A percentile compares a stretch with the other conserved stretches of the same genome.
phyloP scores from a whole-genome alignment of 1,284 basidiomycete genomes.

The Pascua sp. region DNA sequence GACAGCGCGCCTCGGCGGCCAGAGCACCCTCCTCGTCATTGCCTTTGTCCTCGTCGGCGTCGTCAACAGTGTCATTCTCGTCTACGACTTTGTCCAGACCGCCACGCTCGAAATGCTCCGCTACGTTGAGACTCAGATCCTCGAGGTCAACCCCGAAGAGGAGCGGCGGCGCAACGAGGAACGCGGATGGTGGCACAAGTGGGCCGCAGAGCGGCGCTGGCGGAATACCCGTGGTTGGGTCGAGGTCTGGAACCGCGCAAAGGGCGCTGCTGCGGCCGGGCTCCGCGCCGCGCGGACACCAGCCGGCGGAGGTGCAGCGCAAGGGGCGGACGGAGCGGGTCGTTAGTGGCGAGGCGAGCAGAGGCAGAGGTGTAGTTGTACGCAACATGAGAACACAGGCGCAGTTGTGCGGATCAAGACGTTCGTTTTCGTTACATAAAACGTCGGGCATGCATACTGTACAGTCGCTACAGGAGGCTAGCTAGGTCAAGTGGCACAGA shows the following conservation, averaged over 20 bases:
- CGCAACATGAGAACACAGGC: too few species aligned
- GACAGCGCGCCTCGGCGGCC: background rate
- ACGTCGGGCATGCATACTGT: too few species aligned
- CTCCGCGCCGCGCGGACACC: too few species aligned
- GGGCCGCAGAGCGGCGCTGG: constrained; percentile 16
- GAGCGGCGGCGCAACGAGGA: constrained; percentile 7
- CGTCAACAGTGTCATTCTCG: constrained; percentile 33
- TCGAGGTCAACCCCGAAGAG: constrained; percentile 40
- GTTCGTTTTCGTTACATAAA: too few species aligned
- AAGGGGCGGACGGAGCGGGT: too few species aligned
- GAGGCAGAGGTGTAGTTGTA: too few species aligned
- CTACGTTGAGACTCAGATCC: constrained; percentile 43
- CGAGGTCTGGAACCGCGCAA: constrained; percentile 9
- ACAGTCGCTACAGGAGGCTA: too few species aligned
- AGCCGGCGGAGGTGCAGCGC: too few species aligned
- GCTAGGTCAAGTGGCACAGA: too few species aligned
- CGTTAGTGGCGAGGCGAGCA: too few species aligned
- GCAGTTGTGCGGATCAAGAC: too few species aligned
- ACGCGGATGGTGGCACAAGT: constrained; percentile 9
- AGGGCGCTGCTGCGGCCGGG: too few species aligned
- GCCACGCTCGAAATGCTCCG: constrained; percentile 26
- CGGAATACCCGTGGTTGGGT: constrained; percentile 12
- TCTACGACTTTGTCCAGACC: constrained; percentile 27
- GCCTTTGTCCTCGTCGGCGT: constrained; percentile 35
- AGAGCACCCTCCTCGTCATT: constrained; percentile 24